These are phyloP conservation scores for Bisporella sp. DNA, from an alignment of 2,329 filamentous ascomycete genomes.

Conservation along the genomic window DNA sequence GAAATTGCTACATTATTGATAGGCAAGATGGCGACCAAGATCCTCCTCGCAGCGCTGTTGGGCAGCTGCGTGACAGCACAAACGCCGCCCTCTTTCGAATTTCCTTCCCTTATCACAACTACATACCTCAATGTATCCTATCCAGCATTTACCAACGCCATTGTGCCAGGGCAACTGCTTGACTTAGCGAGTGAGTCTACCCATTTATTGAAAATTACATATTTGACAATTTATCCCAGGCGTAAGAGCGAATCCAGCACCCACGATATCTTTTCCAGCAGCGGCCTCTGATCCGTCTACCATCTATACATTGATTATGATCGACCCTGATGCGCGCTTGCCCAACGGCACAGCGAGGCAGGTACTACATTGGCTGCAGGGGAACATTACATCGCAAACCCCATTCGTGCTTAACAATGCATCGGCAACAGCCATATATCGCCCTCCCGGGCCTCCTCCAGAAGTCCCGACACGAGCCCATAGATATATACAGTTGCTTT, in stretches of 20 bases:
- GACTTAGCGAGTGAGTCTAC: not conserved
- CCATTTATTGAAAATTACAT: not conserved
- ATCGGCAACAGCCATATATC: not conserved
- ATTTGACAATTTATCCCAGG: too few relatives aligned
- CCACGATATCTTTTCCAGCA: not conserved
- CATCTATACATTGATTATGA: not conserved
- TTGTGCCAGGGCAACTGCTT: not conserved
- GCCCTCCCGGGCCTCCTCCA: not conserved
- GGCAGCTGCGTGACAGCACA: not conserved
- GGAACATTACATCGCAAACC: not conserved
- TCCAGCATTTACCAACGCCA: not conserved
- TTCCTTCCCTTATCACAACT: not conserved
- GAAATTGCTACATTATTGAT: too few relatives aligned
- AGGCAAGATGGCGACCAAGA: not conserved
- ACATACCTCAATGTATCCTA: not conserved
- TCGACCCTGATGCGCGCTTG: not conserved
- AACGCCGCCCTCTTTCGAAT: not conserved
- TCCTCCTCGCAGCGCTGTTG: not conserved
- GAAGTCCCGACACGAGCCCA: not conserved
- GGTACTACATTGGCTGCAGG: not conserved
- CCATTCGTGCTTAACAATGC: not conserved
- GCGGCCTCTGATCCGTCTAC: not conserved
- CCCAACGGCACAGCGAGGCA: not conserved
- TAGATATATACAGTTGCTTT: not conserved
- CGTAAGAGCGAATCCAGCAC: not conserved